Conservation (phyloP, 2,329 filamentous ascomycete genomes). For the Mollisia scopiformis region DNA sequence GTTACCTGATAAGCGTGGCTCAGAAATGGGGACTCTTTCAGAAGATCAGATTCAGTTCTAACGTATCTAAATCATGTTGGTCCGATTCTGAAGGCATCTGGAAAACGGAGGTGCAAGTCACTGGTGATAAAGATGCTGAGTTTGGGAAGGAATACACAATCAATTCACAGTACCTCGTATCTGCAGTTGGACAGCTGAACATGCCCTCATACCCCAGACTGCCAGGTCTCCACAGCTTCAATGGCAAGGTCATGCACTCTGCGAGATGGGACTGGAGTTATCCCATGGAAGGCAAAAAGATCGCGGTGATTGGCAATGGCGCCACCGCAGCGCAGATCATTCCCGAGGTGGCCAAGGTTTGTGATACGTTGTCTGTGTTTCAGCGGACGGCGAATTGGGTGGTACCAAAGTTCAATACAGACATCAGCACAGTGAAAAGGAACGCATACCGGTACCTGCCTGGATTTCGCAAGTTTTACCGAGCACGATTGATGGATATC, state of each 20-base stretch:
- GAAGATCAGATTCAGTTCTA: slow-evolving; percentile 60
- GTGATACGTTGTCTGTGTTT: slow-evolving; percentile 53
- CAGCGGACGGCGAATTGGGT: slow-evolving; percentile 64
- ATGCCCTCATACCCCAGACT: slow-evolving; percentile 55
- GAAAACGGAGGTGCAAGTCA: slow-evolving; percentile 50
- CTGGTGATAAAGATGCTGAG: slow-evolving; percentile 57
- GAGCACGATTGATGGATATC: slow-evolving; percentile 56
- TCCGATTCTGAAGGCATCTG: slow-evolving; percentile 54
- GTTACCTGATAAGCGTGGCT: slow-evolving; percentile 55
- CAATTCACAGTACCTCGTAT: slow-evolving; percentile 57
- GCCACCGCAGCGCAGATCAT: slow-evolving; percentile 62
- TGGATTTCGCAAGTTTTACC: slow-evolving; percentile 51
- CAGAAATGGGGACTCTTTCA: slow-evolving; percentile 56
- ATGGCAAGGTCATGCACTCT: slow-evolving; percentile 53
- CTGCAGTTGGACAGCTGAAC: slow-evolving; percentile 62
- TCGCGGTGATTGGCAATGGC: slow-evolving; percentile 61
- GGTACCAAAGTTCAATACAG: too few relatives aligned
- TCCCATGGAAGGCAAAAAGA: slow-evolving; percentile 53
- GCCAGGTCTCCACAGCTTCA: slow-evolving; percentile 47
- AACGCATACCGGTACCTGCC: slow-evolving; percentile 53
- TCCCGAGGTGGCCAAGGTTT: slow-evolving; percentile 55
- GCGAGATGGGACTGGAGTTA: slow-evolving; percentile 65
- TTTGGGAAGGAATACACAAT: slow-evolving; percentile 55
- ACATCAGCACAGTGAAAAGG: slow-evolving; percentile 54
- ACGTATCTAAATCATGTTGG: slow-evolving; percentile 56